Percentiles rank a stretch among this genome's conserved stretches.
phyloP scores from a whole-genome alignment of 75 land plant genomes.

The Gnetum montanum region DNA sequence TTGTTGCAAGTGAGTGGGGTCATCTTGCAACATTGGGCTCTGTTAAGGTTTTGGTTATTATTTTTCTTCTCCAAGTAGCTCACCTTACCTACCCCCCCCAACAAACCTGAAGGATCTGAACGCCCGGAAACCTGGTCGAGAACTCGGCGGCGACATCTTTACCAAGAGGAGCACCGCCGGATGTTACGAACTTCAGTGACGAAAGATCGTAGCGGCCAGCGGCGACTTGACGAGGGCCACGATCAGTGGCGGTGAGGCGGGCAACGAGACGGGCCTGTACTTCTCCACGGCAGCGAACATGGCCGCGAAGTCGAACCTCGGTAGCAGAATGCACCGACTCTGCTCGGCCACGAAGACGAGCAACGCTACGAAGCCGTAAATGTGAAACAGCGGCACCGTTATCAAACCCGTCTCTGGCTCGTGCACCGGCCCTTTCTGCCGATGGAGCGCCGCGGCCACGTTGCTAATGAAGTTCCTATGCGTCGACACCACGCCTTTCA shows the following conservation, averaged over 20 bases:
- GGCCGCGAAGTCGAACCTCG: constrained; percentile 16
- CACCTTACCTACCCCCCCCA: too few species aligned
- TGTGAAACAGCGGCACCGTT: constrained; percentile 65
- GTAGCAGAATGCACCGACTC: constrained; percentile 33
- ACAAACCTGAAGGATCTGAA: constrained; percentile 51
- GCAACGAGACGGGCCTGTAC: constrained; percentile 25
- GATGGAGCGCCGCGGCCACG: constrained; percentile 5
- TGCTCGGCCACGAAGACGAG: constrained; percentile 28
- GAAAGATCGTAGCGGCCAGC: constrained; percentile 32
- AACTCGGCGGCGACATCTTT: constrained; percentile 25
- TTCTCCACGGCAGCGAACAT: constrained; percentile 16
- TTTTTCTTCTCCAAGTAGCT: too few species aligned
- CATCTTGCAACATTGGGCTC: too few species aligned
- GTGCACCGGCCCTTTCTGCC: constrained; percentile 3
- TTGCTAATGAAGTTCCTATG: constrained; percentile 29
- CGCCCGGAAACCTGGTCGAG: constrained; percentile 15
- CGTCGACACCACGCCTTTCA: constrained; percentile 56
- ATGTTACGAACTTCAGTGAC: constrained; percentile 21
- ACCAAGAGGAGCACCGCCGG: constrained; percentile 56
- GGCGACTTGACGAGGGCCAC: constrained; percentile 17
- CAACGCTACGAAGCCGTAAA: constrained; percentile 50
- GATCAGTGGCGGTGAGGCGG: constrained; percentile 38
- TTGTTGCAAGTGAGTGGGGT: too few species aligned
- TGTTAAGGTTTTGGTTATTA: too few species aligned
- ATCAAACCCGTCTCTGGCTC: constrained; percentile 11